Evolutionary conservation across 495 filamentous ascomycete species (phyloP), one percentile per base, ranked within the genome.

Genomic region (Beverwykella pulmonaria): DNA sequence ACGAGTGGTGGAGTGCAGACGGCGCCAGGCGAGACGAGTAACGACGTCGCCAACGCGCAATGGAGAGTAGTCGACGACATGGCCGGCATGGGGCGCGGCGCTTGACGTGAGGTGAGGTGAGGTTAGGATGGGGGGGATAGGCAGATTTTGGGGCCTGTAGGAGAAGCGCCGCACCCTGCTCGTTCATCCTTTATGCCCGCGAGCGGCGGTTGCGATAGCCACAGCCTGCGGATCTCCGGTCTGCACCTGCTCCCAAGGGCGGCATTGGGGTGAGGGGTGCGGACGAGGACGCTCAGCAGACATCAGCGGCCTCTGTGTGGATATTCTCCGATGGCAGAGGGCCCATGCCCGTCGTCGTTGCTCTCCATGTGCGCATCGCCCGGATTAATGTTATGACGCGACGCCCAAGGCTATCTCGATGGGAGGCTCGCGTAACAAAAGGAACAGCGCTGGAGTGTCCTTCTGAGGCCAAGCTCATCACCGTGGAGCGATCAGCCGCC

Each of bases 311-410:
- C 30, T 34, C 30, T 34, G 30, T n/a, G 12, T 34, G 30, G 22
- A 58, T 58, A 58, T 58, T 58, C 55, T 58, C 55, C 55, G 56
- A 22, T 2, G 39, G 25, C 41, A 49, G 56, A 39, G 53, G 17
- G 2, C 53, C 2, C 3, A 23, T 7, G 20, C 50, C 32, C 10
- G 15, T 44, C 1, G 19, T 30, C 19, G 25, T 27, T 22, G 36
- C 56, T 55, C 39, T 58, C 62, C 62, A 65, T 65, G 62, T 59
- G 62, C 54, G 53, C 53, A 65, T 65, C 62, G 32, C 62, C 62
- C 62, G 62, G 54, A 65, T 52, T 58, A 34, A 4, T 34, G 30
- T 34, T 58, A 22, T 44, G 41, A 36, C 29, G 27, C n/a, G n/a
- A n/a, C 27, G 4, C 26, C 14, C 3, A 3, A 15, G 46, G 44